phyloP scores from a whole-genome alignment of 2,329 filamentous ascomycete species.

The Pseudogymnoascus sp. region DNA sequence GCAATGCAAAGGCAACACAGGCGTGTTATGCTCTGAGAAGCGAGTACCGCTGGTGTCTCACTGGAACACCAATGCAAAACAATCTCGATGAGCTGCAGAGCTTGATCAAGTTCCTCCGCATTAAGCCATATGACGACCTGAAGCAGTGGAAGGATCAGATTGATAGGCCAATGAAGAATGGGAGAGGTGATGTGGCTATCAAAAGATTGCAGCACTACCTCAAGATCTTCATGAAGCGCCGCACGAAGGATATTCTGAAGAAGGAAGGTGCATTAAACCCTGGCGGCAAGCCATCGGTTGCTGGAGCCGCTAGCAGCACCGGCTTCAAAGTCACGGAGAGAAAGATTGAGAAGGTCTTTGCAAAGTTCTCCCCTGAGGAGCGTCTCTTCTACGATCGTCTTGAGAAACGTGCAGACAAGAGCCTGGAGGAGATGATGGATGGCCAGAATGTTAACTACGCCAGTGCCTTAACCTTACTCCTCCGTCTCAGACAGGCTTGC shows the following conservation, averaged over 20 bases:
- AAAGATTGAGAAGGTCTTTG: constrained; percentile 73
- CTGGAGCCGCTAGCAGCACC: constrained; percentile 43
- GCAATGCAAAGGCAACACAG: constrained; percentile 90
- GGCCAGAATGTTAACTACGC: constrained; percentile 79
- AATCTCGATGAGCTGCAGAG: constrained; percentile 95
- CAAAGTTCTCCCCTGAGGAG: constrained; percentile 73
- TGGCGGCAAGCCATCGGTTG: constrained; percentile 54
- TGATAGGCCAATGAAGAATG: constrained; percentile 80
- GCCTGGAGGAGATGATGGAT: constrained; percentile 82
- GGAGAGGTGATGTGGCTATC: constrained; percentile 83
- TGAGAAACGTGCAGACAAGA: constrained; percentile 76
- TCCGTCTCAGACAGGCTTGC: constrained; percentile 85
- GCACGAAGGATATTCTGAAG: constrained; percentile 94
- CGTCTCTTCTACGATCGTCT: constrained; percentile 78
- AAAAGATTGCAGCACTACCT: constrained; percentile 76
- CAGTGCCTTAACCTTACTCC: constrained; percentile 83
- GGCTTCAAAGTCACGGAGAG: constrained; percentile 89
- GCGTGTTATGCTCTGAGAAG: constrained; percentile 79
- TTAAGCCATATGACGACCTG: constrained; percentile 84
- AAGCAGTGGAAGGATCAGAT: constrained; percentile 88
- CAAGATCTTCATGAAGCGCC: constrained; percentile 95
- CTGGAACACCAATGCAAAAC: constrained; percentile 96
- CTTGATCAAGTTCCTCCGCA: constrained; percentile 83
- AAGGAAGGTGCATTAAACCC: constrained; percentile 74
- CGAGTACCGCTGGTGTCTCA: constrained; percentile 92